Evolutionary conservation across 176 grass and related monocot species (phyloP).

Genomic region (Eragrostis nindensis): DNA sequence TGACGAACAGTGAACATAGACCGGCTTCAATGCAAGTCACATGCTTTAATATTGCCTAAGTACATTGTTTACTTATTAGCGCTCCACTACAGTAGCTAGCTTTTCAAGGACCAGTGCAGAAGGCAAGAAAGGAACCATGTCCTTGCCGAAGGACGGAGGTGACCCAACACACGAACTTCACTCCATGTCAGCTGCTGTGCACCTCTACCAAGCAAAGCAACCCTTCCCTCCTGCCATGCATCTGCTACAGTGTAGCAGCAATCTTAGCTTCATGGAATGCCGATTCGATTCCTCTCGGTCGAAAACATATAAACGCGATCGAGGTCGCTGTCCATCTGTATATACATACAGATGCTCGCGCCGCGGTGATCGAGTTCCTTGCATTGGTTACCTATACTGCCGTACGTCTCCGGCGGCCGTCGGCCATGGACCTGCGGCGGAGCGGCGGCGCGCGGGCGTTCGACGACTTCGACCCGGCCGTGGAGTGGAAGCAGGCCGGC

Average conservation of each 20-base stretch:
- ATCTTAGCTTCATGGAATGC: neutral
- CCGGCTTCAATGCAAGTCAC: neutral
- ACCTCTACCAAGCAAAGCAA: constrained; percentile 44
- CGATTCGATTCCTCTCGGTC: neutral
- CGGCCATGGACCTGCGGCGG: constrained; percentile 17
- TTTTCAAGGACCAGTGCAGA: neutral
- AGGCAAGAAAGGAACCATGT: constrained; percentile 50
- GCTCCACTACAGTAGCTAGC: constrained; percentile 20
- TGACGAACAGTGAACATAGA: neutral
- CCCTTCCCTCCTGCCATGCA: neutral
- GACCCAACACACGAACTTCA: constrained; percentile 31
- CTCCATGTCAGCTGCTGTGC: constrained; percentile 15
- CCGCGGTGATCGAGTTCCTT: neutral
- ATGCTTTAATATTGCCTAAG: neutral
- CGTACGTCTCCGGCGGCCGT: neutral
- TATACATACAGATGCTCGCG: neutral
- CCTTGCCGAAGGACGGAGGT: constrained; percentile 29
- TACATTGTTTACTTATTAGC: neutral
- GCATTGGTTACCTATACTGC: neutral
- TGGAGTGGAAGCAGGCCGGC: constrained; percentile 32
- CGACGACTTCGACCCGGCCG: constrained; percentile 36
- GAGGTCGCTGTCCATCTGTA: neutral
- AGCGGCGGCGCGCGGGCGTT: neutral
- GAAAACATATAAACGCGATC: constrained; percentile 5
- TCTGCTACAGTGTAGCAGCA: neutral